Conservation (phyloP, 164 flowering plant genomes). For the Echeveria elegans region DNA sequence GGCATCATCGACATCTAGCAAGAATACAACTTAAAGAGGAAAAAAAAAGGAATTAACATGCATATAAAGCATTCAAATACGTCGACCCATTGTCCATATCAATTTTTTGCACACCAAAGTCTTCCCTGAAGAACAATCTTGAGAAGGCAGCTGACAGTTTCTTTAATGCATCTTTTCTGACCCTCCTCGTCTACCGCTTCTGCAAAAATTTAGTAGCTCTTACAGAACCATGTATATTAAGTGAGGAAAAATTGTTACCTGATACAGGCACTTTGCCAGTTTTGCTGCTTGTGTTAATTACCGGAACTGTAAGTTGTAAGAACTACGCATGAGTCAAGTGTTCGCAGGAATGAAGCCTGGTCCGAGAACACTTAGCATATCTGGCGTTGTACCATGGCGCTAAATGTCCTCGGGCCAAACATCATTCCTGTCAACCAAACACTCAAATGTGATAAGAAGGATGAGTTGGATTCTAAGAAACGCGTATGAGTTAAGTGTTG, state of each 20-base stretch:
- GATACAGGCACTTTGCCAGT: too few species aligned
- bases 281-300: not conserved
- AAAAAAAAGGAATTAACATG: slow-evolving; percentile 81
- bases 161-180: not conserved
- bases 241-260: not conserved
- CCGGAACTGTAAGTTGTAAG: not conserved
- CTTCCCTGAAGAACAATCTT: slow-evolving; percentile 33
- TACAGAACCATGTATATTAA: not conserved
- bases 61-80: slow-evolving; percentile 57
- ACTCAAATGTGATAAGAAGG: not conserved
- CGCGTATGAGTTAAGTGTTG: too few species aligned
- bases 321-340: not conserved
- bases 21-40: slow-evolving; percentile 59
- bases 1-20: slow-evolving; percentile 91
- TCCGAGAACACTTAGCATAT: slow-evolving; percentile 17
- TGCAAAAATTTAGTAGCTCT: not conserved
- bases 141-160: not conserved
- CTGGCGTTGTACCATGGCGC: not conserved
- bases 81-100: slow-evolving; percentile 62
- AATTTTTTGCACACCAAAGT: slow-evolving; percentile 51
- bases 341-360: slow-evolving; percentile 32
- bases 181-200: not conserved
- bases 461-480: too few species aligned
- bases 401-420: slow-evolving; percentile 23
- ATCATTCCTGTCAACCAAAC: slow-evolving; percentile 18